phyloP scores from a whole-genome alignment of 768 basidiomycete genomes.

The Trametes sanguinea region DNA sequence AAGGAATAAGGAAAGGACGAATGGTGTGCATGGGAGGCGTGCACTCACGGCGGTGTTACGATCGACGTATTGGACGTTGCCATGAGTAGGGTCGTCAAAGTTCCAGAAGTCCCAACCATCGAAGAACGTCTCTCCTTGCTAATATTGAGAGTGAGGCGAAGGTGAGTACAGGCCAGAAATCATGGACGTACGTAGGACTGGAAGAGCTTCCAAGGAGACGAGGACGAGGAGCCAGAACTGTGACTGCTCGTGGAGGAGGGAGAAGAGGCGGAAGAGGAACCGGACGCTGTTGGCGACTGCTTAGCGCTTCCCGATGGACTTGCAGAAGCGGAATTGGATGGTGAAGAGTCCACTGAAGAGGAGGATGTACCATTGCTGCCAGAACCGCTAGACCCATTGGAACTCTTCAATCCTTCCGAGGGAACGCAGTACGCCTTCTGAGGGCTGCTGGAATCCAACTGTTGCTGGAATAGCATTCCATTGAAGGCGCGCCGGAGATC shows the following conservation, averaged over 20 bases:
- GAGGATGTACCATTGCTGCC: slow-evolving; percentile 13
- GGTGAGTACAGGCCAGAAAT: background rate
- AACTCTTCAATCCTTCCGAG: slow-evolving; percentile 16
- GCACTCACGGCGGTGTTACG: slow-evolving; percentile 56
- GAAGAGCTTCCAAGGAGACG: slow-evolving; percentile 46
- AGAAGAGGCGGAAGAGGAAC: slow-evolving; percentile 5
- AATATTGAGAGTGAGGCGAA: background rate
- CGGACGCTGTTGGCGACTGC: slow-evolving; percentile 18
- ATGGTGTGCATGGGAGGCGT: slow-evolving; percentile 1
- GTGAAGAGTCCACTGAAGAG: slow-evolving; percentile 1
- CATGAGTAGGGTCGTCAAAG: slow-evolving; percentile 73
- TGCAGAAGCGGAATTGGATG: slow-evolving; percentile 4
- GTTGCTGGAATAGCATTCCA: slow-evolving; percentile 44
- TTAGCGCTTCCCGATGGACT: slow-evolving; percentile 21
- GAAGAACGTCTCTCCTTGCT: slow-evolving; percentile 77
- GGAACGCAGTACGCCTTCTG: slow-evolving; percentile 40
- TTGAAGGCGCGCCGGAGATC: slow-evolving; percentile 71
- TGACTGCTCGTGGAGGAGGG: slow-evolving; percentile 18
- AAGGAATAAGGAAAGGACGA: background rate
- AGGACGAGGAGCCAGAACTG: background rate
- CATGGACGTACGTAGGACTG: slow-evolving; percentile 55
- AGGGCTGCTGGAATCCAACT: slow-evolving; percentile 12
- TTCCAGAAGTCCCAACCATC: slow-evolving; percentile 79
- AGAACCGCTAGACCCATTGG: background rate
- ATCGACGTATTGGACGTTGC: slow-evolving; percentile 68